Evolutionary conservation across 2,329 filamentous ascomycete genomes (phyloP), one percentile per base, ranked within the genome.

Genomic region (Fusarium gaditjirri): DNA sequence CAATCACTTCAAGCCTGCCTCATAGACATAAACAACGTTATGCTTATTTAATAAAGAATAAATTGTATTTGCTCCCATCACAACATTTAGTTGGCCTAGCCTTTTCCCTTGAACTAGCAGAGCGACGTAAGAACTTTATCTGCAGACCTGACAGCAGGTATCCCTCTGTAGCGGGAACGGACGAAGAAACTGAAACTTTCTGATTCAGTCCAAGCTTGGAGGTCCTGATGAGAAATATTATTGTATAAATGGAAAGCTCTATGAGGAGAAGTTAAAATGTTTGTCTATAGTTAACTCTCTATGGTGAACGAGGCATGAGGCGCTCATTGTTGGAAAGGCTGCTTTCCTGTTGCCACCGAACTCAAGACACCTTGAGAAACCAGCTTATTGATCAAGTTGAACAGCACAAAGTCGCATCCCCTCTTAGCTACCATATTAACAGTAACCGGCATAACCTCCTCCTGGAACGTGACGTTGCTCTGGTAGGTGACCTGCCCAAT

Each of bases 291-390:
- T 1, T 5, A 43, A 27, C 23, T 43, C 42, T 36, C 43, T 21
- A 27, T 14, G 7, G 8, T 14, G 9, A 9, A 8, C 0, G 12
- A 14, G 12, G 25, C 19, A 6, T 21, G 0, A 21, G 6, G 14
- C 19, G 6, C 11, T 21, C 4, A 29, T 21, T 21, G 29, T 6
- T 25, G 9, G 13, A 52, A 52, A 9, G 33, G 5, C 23, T 52
- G 23, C 10, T 38, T 52, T 10, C 33, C 49, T 3, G 33, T 27
- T 9, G 17, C 4, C 0, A 52, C 49, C 3, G 33, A 38, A 12
- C 19, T 17, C 14, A 52, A 38, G 1, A 39, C 13, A 2, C 49
- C 49, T 12, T 39, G 13, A 2, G 33, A 25, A 7, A 38, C 49
- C 7, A 52, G 14, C 13, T 38, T 38, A 5, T 38, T 52, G 5